These are phyloP conservation scores for Posidonia australis DNA, from an alignment of 106 monocot species.

Conservation along the genomic window DNA sequence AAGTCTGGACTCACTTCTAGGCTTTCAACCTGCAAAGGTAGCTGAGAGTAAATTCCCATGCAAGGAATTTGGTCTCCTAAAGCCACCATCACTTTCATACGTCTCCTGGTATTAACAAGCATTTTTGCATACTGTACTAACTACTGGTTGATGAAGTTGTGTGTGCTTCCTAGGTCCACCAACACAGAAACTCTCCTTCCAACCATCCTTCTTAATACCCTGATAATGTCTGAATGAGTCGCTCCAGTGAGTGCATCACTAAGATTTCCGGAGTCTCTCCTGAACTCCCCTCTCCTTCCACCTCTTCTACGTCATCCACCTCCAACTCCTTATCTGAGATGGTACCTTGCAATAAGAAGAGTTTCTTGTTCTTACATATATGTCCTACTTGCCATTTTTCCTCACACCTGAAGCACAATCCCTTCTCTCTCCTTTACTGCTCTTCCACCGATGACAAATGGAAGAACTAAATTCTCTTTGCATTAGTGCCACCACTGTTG, in stretches of 20 bases:
- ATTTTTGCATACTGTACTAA: neutral
- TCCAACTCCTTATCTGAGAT: neutral
- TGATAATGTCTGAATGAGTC: neutral
- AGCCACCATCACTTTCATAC: neutral
- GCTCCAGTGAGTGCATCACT: neutral
- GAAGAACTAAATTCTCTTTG: neutral
- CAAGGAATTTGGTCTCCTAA: neutral
- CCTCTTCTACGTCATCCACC: accelerated
- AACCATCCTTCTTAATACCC: neutral
- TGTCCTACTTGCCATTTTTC: neutral
- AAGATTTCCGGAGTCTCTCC: neutral
- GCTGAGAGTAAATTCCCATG: too few relatives aligned
- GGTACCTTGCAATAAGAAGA: neutral
- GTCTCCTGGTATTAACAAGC: neutral
- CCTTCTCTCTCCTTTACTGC: neutral
- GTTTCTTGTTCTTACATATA: neutral
- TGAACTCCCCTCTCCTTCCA: accelerated
- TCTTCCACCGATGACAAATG: neutral
- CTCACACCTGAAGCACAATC: neutral
- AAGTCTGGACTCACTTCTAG: neutral
- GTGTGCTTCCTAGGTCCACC: neutral
- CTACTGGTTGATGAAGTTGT: neutral
- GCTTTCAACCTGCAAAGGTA: neutral
- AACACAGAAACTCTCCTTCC: neutral
- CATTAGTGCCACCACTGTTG: neutral